Conservation (phyloP, 768 basidiomycete species). For the Nidularia sp. region DNA sequence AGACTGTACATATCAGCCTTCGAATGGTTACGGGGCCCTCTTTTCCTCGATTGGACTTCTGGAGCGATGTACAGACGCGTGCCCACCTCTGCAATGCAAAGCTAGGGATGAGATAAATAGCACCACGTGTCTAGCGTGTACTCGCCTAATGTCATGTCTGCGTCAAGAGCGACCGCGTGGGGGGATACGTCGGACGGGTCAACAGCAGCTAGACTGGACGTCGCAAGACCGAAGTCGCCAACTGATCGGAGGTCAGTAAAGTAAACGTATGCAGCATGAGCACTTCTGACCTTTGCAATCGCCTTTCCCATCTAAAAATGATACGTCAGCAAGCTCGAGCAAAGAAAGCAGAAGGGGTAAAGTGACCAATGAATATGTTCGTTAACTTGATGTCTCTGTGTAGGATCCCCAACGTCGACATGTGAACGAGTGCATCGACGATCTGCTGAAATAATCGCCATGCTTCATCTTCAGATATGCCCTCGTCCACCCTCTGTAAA, state of each 20-base stretch:
- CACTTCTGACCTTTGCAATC: slow-evolving; percentile 55
- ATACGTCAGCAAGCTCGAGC: slow-evolving; percentile 2
- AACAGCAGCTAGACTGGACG: slow-evolving; percentile 74
- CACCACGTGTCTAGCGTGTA: slow-evolving; percentile 1
- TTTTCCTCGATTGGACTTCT: slow-evolving; percentile 68
- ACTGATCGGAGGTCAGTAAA: slow-evolving; percentile 26
- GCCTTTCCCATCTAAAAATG: slow-evolving; percentile 62
- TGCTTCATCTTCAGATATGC: slow-evolving; percentile 77
- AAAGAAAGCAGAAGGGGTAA: neutral
- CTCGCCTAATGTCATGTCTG: slow-evolving; percentile 75
- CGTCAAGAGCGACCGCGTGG: slow-evolving; percentile 38
- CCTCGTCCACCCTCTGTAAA: slow-evolving; percentile 70
- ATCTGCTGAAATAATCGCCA: slow-evolving; percentile 92
- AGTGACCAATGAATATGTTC: slow-evolving; percentile 88
- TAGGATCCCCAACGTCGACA: slow-evolving; percentile 83
- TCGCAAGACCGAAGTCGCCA: slow-evolving; percentile 91
- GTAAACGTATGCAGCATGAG: too few species aligned
- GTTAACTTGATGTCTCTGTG: slow-evolving; percentile 90
- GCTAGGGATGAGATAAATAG: neutral
- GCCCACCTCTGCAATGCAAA: slow-evolving; percentile 62
- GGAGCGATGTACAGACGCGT: slow-evolving; percentile 92
- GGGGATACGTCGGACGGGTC: slow-evolving; percentile 67
- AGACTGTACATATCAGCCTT: slow-evolving; percentile 96
- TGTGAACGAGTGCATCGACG: slow-evolving; percentile 84
- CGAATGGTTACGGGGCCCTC: slow-evolving; percentile 68